Conservation (phyloP, 306 rosid species). For the Ochetophila trinervis region DNA sequence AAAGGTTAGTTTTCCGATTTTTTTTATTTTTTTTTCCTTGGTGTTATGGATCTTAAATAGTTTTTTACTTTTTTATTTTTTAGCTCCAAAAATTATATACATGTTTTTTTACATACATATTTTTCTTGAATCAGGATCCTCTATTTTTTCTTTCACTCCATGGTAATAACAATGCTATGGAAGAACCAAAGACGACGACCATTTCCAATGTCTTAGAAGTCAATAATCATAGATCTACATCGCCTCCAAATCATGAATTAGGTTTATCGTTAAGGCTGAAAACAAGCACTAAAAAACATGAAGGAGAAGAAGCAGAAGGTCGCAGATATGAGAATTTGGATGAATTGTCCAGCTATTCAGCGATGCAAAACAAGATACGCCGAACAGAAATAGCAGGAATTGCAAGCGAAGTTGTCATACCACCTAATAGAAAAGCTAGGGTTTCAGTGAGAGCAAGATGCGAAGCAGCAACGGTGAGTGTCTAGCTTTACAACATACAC, state of each 20-base stretch:
- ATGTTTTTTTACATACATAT: not conserved
- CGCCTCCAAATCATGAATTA: slow-evolving; percentile 39
- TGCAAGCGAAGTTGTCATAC: slow-evolving; percentile 38
- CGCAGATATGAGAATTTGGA: slow-evolving; percentile 20
- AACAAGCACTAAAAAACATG: slow-evolving; percentile 30
- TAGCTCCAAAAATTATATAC: not conserved
- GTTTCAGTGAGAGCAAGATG: slow-evolving; percentile 97
- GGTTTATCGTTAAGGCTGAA: slow-evolving; percentile 72
- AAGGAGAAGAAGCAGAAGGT: slow-evolving; percentile 20
- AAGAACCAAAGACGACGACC: slow-evolving; percentile 24
- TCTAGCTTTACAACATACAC: not conserved
- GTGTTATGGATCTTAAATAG: not conserved
- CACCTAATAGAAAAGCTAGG: slow-evolving; percentile 84
- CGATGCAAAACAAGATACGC: slow-evolving; percentile 47
- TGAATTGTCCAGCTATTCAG: slow-evolving; percentile 20
- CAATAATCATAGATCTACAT: slow-evolving; percentile 25
- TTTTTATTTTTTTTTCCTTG: not conserved
- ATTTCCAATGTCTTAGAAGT: slow-evolving; percentile 26
- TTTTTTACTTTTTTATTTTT: not conserved
- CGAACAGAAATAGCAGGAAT: slow-evolving; percentile 28
- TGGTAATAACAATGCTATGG: slow-evolving; percentile 31
- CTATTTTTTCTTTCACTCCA: slow-evolving; percentile 48
- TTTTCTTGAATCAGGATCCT: slow-evolving; percentile 44
- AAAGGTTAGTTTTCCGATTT: slow-evolving; percentile 37
- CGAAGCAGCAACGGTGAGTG: slow-evolving; percentile 79